These are phyloP conservation scores for Fusarium multiceps DNA, from an alignment of 2,329 filamentous ascomycete genomes.

Conservation along the genomic window DNA sequence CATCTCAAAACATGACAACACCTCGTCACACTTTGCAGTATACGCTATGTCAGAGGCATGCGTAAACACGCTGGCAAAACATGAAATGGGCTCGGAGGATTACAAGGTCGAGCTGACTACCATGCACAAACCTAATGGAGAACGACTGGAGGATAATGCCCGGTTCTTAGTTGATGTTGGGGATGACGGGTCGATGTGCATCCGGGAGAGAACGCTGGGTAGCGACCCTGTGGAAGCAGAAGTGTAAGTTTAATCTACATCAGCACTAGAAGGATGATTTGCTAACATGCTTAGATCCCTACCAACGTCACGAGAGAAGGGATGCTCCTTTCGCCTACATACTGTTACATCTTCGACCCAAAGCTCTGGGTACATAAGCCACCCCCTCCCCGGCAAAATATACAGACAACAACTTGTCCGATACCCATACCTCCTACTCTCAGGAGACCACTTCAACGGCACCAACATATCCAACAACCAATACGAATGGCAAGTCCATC, in stretches of 20 bases:
- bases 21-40: background rate
- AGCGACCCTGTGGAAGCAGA: background rate
- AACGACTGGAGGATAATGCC: background rate
- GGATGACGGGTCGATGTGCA: background rate
- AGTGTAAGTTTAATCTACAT: conserved; percentile 4
- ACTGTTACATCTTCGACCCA: rapidly evolving
- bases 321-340: background rate
- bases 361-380: background rate
- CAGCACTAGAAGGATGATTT: rapidly evolving
- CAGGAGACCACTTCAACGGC: rapidly evolving
- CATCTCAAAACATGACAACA: background rate
- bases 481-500: conserved; percentile 2
- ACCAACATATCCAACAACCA: rapidly evolving
- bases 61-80: background rate
- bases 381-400: background rate
- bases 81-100: background rate
- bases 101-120: conserved; percentile 10
- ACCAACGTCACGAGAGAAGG: background rate
- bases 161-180: conserved; percentile 7
- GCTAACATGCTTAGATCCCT: background rate
- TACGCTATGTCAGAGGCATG: conserved; percentile 16
- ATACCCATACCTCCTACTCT: background rate
- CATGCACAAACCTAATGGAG: conserved; percentile 13
- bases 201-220: conserved; percentile 4
- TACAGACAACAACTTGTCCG: background rate